phyloP scores from a whole-genome alignment of 2,329 filamentous ascomycete genomes.

The Scedosporium boydii region DNA sequence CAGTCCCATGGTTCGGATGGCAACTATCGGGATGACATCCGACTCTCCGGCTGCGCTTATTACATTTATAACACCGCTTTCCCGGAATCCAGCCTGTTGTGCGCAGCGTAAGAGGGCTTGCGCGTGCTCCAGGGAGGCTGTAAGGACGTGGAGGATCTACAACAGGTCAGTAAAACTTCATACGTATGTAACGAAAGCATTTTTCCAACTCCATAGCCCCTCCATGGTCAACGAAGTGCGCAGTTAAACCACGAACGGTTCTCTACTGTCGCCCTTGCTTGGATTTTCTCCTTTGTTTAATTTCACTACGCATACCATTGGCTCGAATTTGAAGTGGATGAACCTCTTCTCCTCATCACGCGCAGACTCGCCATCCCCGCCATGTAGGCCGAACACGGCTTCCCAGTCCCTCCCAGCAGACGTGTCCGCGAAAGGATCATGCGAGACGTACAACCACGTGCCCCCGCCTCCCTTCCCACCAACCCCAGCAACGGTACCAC shows the following conservation, averaged over 20 bases:
- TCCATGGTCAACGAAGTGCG: background rate
- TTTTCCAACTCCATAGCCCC: background rate
- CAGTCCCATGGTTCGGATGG: slow-evolving; percentile 74
- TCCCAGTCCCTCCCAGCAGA: slow-evolving; percentile 14
- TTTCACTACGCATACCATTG: slow-evolving; percentile 58
- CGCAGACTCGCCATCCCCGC: slow-evolving; percentile 19
- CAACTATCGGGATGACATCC: slow-evolving; percentile 56
- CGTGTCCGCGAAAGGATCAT: slow-evolving; percentile 51
- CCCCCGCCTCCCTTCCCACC: slow-evolving; percentile 83
- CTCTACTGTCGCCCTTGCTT: background rate
- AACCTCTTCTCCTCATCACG: slow-evolving; percentile 30
- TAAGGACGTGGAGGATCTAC: slow-evolving; percentile 82
- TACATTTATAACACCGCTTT: slow-evolving; percentile 70
- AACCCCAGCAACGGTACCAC: slow-evolving; percentile 42
- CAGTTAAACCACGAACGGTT: background rate
- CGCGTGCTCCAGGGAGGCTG: slow-evolving; percentile 64
- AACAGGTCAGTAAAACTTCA: slow-evolving; percentile 12
- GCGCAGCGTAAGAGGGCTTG: slow-evolving; percentile 68
- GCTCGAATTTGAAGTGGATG: slow-evolving; percentile 88
- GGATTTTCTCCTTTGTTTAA: background rate
- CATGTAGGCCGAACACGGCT: slow-evolving; percentile 31
- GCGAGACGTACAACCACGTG: slow-evolving; percentile 79
- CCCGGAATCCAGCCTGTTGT: slow-evolving; percentile 75
- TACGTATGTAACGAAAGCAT: background rate
- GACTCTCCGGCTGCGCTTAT: background rate